phyloP scores from a whole-genome alignment of 345 rosid genomes.

The Syzygium oleosum region DNA sequence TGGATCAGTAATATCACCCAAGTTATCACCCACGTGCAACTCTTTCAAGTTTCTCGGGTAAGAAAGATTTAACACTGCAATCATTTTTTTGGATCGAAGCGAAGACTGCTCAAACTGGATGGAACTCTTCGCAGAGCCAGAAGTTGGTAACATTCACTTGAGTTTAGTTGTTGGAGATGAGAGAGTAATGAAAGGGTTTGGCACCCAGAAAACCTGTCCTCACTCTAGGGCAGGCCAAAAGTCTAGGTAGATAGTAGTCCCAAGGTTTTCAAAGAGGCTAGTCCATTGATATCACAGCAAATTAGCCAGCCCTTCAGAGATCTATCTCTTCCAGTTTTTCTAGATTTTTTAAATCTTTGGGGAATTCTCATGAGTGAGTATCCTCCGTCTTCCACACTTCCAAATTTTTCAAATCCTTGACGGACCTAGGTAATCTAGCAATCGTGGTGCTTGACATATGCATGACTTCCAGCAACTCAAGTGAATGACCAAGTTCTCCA shows the following conservation, averaged over 20 bases:
- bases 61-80: not conserved
- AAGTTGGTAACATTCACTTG: not conserved
- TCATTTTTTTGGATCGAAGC: not conserved
- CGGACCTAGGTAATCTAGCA: not conserved
- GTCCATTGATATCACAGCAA: not conserved
- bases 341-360: not conserved
- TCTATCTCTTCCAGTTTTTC: not conserved
- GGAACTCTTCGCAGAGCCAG: not conserved
- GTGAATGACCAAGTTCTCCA: not conserved
- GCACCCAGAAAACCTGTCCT: not conserved
- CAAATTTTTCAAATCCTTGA: not conserved
- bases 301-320: not conserved
- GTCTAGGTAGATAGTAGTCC: not conserved
- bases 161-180: not conserved
- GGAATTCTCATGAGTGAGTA: not conserved
- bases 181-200: not conserved
- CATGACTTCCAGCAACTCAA: not conserved
- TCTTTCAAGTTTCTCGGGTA: not conserved
- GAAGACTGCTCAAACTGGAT: not conserved
- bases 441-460: not conserved
- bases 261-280: not conserved
- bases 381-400: not conserved
- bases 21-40: not conserved
- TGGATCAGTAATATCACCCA: not conserved
- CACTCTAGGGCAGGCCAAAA: not conserved